Evolutionary conservation across 148 eudicot genomes (phyloP), one percentile per base, ranked within the genome.

Genomic region (Rhododendron vialii): DNA sequence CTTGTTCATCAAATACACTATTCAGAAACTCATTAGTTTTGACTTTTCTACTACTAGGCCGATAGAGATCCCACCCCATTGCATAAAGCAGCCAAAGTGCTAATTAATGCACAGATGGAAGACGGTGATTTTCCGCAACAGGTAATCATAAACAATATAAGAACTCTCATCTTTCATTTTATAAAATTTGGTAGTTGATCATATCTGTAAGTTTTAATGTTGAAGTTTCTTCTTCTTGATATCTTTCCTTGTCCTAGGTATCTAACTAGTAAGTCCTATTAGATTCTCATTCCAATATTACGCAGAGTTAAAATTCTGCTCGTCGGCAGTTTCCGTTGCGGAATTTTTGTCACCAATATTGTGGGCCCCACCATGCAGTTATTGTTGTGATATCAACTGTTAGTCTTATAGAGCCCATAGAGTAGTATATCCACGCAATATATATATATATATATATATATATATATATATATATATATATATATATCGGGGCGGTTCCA

Each of bases 151-250:
- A 65, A 65, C 30, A 24, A 50, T 50, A 50, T 2, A 50, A 50
- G 13, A 50, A 50, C 15, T 50, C 3, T 50, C 55, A 50, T 14
- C 3, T 15, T 5, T 57, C 63, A 3, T 57, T 57, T 57, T 18
- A 20, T 10, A 53, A 4, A 53, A 14, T 57, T 57, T 57, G 7
- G 20, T 57, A 57, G 63, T 57, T 57, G 63, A 18, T 17, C 17
- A 57, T 50, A 50, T 50, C 8, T 12, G 24, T 79, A 90, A 65
- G 26, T 83, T 83, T 35, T 89, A 87, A 11, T 87, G 86, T 48
- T 92, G 89, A 82, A 88, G 53, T 50, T 47, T 15, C 59, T 50
- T 88, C 89, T 38, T 53, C 13, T 11, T 14, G 50, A 47, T 47
- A 47, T 53, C 59, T 53, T 53, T 53, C 14, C 1, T 53, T 11